A percentile compares a stretch with the other conserved stretches of the same genome.
phyloP scores from a whole-genome alignment of 805 yeast species.

The Starmerella roubikii region DNA sequence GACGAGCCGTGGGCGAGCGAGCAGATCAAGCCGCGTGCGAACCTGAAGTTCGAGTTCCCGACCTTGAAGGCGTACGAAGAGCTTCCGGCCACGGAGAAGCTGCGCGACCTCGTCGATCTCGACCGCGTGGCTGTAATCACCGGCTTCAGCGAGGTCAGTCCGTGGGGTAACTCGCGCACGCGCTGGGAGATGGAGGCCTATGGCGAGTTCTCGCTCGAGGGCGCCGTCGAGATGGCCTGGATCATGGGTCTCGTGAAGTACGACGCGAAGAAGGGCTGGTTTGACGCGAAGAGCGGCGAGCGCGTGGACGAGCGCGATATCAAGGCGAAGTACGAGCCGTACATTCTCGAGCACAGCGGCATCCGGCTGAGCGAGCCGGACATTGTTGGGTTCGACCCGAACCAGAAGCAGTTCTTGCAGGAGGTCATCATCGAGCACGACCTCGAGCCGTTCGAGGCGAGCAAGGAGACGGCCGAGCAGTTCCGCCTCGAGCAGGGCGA shows the following conservation, averaged over 20 bases:
- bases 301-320: slow-evolving; percentile 93
- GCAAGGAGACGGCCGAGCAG: slow-evolving; percentile 89
- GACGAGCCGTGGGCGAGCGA: slow-evolving; percentile 74
- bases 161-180: slow-evolving; percentile 98
- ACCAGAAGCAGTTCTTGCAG: slow-evolving; percentile 83
- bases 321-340: slow-evolving; percentile 79
- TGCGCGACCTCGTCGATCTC: slow-evolving; percentile 83
- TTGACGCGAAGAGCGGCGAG: slow-evolving; percentile 79
- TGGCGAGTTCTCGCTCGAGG: slow-evolving; percentile 93
- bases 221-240: slow-evolving; percentile 99
- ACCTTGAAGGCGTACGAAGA: slow-evolving; percentile 62
- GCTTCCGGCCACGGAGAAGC: slow-evolving; percentile 37
- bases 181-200: slow-evolving; percentile 98
- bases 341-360: slow-evolving; percentile 87
- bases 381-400: slow-evolving; percentile 91
- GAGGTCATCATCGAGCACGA: slow-evolving; percentile 96
- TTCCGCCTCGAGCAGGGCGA: slow-evolving; percentile 91
- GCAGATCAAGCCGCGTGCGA: slow-evolving; percentile 81
- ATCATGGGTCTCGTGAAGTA: slow-evolving; percentile 96
- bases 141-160: slow-evolving; percentile 97
- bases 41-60: slow-evolving; percentile 91
- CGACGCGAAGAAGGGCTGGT: slow-evolving; percentile 97
- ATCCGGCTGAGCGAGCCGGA: slow-evolving; percentile 94
- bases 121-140: slow-evolving; percentile 89
- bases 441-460: slow-evolving; percentile 87